Evolutionary conservation across 176 grass and related monocot species (phyloP).

Genomic region (Juncus inflexus): DNA sequence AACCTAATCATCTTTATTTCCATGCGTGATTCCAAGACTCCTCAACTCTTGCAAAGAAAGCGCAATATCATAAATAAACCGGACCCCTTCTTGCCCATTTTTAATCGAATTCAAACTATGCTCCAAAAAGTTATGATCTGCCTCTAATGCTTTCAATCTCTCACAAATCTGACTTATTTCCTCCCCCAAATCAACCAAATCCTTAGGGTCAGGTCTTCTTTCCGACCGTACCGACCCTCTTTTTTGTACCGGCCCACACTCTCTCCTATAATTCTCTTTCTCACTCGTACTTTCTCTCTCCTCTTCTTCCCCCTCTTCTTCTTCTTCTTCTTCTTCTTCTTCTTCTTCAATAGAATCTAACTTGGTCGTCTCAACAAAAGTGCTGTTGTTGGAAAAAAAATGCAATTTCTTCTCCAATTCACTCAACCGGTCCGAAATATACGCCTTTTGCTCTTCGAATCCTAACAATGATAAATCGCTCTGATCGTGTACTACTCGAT

Average conservation of each 20-base stretch:
- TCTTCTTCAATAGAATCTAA: constrained; percentile 28
- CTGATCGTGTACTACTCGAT: constrained; percentile 18
- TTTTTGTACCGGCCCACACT: constrained; percentile 6
- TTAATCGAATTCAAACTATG: constrained; percentile 72
- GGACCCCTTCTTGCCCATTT: constrained; percentile 40
- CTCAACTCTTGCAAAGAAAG: constrained; percentile 50
- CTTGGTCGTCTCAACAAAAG: constrained; percentile 3
- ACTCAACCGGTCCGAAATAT: constrained; percentile 47
- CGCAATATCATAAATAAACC: constrained; percentile 62
- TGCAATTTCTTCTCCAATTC: constrained; percentile 48
- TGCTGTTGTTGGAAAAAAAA: constrained; percentile 61
- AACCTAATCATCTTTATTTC: constrained; percentile 38
- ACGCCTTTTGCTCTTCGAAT: constrained; percentile 54
- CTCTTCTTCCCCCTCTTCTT: constrained; percentile 1
- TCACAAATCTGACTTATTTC: constrained; percentile 47
- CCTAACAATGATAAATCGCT: constrained; percentile 39
- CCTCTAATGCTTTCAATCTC: constrained; percentile 60
- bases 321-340: constrained; percentile 26
- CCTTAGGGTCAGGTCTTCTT: neutral
- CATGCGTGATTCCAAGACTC: constrained; percentile 30
- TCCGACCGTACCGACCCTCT: constrained; percentile 25
- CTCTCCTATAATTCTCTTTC: constrained; percentile 21
- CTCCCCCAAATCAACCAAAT: constrained; percentile 35
- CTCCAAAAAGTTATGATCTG: constrained; percentile 67
- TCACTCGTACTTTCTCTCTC: neutral